Percentiles rank a stretch among this genome's conserved stretches.
These are phyloP conservation scores for Agaricus sinodeliciosus DNA, from an alignment of 768 basidiomycete genomes.

Conservation along the genomic window DNA sequence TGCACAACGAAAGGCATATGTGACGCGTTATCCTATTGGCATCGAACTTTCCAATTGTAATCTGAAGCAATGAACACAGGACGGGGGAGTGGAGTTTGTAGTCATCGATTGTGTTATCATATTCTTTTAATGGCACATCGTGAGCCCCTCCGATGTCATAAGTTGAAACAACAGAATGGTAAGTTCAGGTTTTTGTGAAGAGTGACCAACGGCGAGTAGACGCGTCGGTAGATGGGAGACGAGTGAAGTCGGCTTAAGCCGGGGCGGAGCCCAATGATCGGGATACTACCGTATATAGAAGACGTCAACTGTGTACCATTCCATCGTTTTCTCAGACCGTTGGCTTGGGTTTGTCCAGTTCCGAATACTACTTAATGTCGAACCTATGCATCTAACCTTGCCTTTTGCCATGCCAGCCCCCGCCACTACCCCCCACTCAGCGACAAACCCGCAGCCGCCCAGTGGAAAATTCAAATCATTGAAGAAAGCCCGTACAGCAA, in stretches of 20 bases:
- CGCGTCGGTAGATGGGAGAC: background rate
- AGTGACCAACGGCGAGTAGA: background rate
- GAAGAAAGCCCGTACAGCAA: constrained; percentile 22
- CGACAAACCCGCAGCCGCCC: constrained; percentile 4
- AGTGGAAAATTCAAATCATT: constrained; percentile 16
- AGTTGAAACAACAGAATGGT: constrained; percentile 4
- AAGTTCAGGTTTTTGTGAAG: background rate
- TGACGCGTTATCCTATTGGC: background rate
- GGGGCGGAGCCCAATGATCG: constrained; percentile 11
- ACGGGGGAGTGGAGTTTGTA: background rate
- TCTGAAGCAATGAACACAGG: no score
- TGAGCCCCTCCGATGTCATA: background rate
- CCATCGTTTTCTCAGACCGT: constrained; percentile 34
- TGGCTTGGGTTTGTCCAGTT: constrained; percentile 32
- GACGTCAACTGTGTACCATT: constrained; percentile 26
- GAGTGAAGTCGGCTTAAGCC: constrained; percentile 15
- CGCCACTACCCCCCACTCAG: constrained; percentile 9
- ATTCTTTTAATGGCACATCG: background rate
- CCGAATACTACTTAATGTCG: constrained; percentile 22
- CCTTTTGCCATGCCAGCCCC: constrained; percentile 22
- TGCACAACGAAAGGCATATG: background rate
- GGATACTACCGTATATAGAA: constrained; percentile 13
- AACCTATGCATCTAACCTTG: constrained; percentile 12
- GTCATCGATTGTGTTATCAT: background rate
- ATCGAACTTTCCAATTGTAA: background rate